Base-by-base conservation (phyloP, 2,329 filamentous ascomycete species). In the Colletotrichum somersetense region DNA sequence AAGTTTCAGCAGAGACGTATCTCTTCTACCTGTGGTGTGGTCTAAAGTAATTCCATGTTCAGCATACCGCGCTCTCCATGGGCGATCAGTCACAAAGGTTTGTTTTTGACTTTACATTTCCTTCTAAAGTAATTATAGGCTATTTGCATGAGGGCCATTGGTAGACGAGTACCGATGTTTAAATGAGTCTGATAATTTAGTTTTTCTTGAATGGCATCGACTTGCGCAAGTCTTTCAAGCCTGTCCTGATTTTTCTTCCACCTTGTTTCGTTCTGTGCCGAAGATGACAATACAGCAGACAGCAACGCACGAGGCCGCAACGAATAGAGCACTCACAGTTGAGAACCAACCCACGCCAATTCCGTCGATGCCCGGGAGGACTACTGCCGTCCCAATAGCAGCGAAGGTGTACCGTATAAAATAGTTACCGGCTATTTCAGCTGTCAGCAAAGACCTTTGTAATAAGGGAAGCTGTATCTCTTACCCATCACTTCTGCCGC, bases 281-380 rank as follows among this genome's bases (percentile, higher is more conserved):
- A 58, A 70, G 14, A 72, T 65, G 4, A 72, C 70, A 23, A 72
- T 23, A 42, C 70, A 69, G 55, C 40, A 64, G 40, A 70, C 70
- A n/a, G 59, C 70, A 33, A 53, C 66, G 48, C 66, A 59, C n/a
- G 70, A 59, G 16, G 35, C 38, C 46, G 48, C 55, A 12, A 72
- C 70, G 10, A 72, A 72, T 20, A 72, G 66, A 50, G 66, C 70
- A 72, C 82, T 84, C 72, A 95, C 91, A 2, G 93, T 95, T 59
- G 88, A 91, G 79, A 95, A 95, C 92, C 93, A 95, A 0, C 93
- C 94, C 0, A 96, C 91, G 3, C 94, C 93, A 65, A 96, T 91
- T 46, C 81, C 83, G 70, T 95, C 84, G 16, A 95, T 87, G 1
- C 91, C 92, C 0, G 94, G 94, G 68, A 96, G 83, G 67, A 93